Evolutionary conservation across 495 filamentous ascomycete species (phyloP).

Genomic region (Penicillium silybi): DNA sequence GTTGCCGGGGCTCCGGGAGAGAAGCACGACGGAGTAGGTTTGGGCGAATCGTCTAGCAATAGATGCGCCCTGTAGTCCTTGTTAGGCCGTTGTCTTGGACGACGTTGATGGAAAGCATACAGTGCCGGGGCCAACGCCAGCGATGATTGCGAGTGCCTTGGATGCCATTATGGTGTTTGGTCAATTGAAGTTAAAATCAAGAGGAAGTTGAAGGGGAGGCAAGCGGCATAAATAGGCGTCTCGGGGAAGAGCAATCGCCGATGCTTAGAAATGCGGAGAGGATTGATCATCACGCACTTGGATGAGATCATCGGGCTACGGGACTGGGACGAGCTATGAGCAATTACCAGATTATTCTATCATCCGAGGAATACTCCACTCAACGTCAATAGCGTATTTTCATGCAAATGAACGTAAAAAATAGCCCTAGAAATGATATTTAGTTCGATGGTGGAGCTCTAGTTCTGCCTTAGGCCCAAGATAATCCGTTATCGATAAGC

Average conservation of each 20-base stretch:
- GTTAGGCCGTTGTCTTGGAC: conserved; percentile 5
- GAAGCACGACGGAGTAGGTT: conserved; percentile 70
- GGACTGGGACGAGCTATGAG: conserved; percentile 6
- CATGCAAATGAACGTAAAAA: neutral
- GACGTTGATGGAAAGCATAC: conserved; percentile 28
- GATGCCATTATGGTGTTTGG: conserved; percentile 22
- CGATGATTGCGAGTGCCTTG: conserved; percentile 62
- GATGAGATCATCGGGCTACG: conserved; percentile 25
- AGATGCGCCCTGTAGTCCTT: conserved; percentile 40
- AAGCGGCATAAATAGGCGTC: conserved; percentile 1
- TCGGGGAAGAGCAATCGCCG: conserved; percentile 10
- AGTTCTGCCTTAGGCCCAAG: conserved; percentile 1
- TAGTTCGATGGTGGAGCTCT: neutral
- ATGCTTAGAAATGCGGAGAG: conserved; percentile 29
- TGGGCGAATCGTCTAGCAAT: conserved; percentile 67
- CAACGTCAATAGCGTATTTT: neutral
- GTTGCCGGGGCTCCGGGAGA: conserved; percentile 65
- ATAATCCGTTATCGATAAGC: conserved; percentile 20
- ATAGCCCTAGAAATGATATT: neutral
- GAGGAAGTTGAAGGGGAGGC: neutral
- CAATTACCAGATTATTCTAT: conserved; percentile 12
- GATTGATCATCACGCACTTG: conserved; percentile 25
- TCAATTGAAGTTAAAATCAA: neutral
- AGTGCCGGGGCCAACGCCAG: conserved; percentile 72
- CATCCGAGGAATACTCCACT: neutral